A percentile compares a stretch with the other conserved stretches of the same genome.
Conservation (phyloP, 2,329 filamentous ascomycete species). For the Penicillium sumatraense region DNA sequence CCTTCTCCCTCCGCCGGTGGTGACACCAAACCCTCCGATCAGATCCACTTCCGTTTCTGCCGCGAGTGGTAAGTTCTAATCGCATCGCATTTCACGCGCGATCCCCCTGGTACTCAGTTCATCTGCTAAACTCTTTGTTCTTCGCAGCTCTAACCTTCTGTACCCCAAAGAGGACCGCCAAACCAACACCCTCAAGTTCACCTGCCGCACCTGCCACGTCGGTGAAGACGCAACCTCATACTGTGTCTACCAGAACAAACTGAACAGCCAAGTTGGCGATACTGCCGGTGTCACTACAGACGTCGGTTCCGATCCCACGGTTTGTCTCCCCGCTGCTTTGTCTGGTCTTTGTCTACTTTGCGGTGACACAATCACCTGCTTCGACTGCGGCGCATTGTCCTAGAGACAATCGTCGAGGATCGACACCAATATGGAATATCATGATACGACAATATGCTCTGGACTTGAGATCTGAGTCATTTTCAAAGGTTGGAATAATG, state of each 20-base stretch:
- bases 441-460: background rate
- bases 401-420: background rate
- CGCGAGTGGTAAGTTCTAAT: conserved; percentile 74
- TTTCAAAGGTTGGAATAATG: background rate
- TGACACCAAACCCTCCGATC: conserved; percentile 58
- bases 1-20: conserved; percentile 47
- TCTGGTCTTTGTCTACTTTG: conserved; percentile 60
- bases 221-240: conserved; percentile 83
- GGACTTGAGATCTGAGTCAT: background rate
- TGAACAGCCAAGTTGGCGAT: conserved; percentile 89
- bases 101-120: background rate
- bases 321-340: conserved; percentile 66
- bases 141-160: conserved; percentile 83
- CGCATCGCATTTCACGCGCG: background rate
- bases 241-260: conserved; percentile 93
- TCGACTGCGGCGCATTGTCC: conserved; percentile 50
- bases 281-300: conserved; percentile 97
- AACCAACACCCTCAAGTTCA: conserved; percentile 85
- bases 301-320: conserved; percentile 96
- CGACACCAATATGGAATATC: background rate
- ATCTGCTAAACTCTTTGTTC: conserved; percentile 29
- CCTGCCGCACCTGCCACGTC: conserved; percentile 93
- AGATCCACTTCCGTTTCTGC: conserved; percentile 97
- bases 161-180: conserved; percentile 94
- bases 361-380: conserved; percentile 61